Base-by-base conservation (phyloP, 495 filamentous ascomycete species). In the Neohortaea acidophila region DNA sequence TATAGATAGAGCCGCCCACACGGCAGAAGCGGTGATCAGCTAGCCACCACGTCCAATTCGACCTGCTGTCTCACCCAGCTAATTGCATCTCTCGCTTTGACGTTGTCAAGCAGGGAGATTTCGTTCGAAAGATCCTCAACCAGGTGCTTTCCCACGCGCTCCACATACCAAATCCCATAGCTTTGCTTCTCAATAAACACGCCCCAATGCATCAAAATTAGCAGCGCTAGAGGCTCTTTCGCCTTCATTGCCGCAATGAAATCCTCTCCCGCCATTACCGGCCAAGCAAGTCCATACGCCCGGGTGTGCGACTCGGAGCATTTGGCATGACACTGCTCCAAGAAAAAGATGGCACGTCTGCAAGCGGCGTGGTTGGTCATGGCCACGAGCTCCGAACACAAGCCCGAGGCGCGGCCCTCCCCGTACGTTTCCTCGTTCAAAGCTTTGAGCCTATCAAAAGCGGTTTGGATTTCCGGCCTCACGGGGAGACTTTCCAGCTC, bases 391-490 rank as follows among this genome's bases (percentile, higher is more conserved):
- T 36, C 33, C n/a, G 33, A n/a, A n/a, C n/a, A 7, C 6, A 10
- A 10, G 33, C 10, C 18, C 19, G 20, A 15, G 18, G 13, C 21
- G 15, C 10, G n/a, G 9, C 20, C 20, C 4, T 19, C 33, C 4
- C 33, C 18, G 20, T 36, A 21, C 18, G 25, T 23, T 4, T 36
- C 33, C 21, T 36, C 33, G 33, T 36, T 36, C 5, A 36, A 15
- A 13, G 9, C 17, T 5, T 13, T 20, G 11, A 36, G 15, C 2
- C 33, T 19, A 3, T 36, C 14, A 23, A 36, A 22, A 4, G 20
- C 18, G 13, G 15, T 13, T 11, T 11, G 18, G 2, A 22, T n/a
- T 7, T 36, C 33, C 2, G 33, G 21, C 21, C 25, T 12, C 18
- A 36, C n/a, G 2, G 2, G 20, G 11, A 2, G 33, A 4, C 20